Evolutionary conservation across 768 basidiomycete genomes (phyloP).

Genomic region (Lactifluus pinguis): DNA sequence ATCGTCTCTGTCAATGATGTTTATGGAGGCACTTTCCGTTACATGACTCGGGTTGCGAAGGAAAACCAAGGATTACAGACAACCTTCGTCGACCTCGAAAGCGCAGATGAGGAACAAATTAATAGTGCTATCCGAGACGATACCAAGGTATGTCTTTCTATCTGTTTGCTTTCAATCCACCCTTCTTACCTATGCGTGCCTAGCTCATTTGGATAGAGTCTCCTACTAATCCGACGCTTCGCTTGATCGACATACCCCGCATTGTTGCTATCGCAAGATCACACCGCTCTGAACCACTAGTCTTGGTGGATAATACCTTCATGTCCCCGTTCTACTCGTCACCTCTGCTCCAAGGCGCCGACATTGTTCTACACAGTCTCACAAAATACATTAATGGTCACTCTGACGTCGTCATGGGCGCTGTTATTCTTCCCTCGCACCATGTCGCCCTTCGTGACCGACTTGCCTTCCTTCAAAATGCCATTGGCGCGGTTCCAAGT

Average conservation of each 20-base stretch:
- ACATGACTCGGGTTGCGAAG: conserved; percentile 57
- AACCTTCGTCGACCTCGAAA: conserved; percentile 77
- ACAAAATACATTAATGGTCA: conserved; percentile 94
- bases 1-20: conserved; percentile 86
- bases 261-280: conserved; percentile 57
- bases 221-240: conserved; percentile 91
- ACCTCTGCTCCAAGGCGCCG: conserved; percentile 77
- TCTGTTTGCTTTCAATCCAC: background rate
- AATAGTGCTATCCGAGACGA: conserved; percentile 58
- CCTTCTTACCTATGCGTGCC: background rate
- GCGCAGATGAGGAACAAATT: conserved; percentile 53
- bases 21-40: conserved; percentile 89
- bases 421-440: conserved; percentile 56
- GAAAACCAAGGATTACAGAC: conserved; percentile 60
- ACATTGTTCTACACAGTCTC: conserved; percentile 75
- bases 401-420: conserved; percentile 89
- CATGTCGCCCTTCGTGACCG: conserved; percentile 40
- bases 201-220: conserved; percentile 93
- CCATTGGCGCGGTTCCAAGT: conserved; percentile 75
- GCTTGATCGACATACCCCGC: conserved; percentile 70
- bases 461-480: conserved; percentile 85
- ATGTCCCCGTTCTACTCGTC: conserved; percentile 86
- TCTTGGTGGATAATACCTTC: conserved; percentile 94
- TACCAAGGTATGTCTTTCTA: conserved; percentile 55
- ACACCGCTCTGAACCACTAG: conserved; percentile 57